phyloP scores from a whole-genome alignment of 805 yeast species.

The Metschnikowia bowlesiae region DNA sequence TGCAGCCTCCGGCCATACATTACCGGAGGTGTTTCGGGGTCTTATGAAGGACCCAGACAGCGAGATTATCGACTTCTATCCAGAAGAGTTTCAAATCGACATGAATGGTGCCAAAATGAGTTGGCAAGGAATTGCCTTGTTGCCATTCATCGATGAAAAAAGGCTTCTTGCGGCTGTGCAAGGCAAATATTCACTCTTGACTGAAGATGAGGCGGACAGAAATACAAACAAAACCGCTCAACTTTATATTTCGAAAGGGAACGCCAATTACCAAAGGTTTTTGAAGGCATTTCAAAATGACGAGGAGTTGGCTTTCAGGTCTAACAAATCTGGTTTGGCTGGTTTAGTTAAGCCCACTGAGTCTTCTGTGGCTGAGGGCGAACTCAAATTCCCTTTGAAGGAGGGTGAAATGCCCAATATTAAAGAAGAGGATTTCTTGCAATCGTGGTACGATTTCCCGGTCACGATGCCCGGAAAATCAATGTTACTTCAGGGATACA shows the following conservation, averaged over 20 bases:
- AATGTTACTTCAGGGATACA: conserved; percentile 77
- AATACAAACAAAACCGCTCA: conserved; percentile 70
- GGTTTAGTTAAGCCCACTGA: conserved; percentile 46
- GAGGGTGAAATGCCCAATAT: conserved; percentile 45
- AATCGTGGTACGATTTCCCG: conserved; percentile 59
- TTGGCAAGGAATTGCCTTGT: conserved; percentile 90
- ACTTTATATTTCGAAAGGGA: conserved; percentile 60
- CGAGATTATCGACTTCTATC: conserved; percentile 87
- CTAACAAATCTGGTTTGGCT: conserved; percentile 51
- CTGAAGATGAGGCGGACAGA: conserved; percentile 64
- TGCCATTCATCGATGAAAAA: conserved; percentile 88
- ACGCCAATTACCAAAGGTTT: conserved; percentile 45
- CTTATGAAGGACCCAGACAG: conserved; percentile 77
- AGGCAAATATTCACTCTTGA: conserved; percentile 55
- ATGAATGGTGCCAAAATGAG: conserved; percentile 94
- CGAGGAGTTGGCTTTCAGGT: conserved; percentile 39
- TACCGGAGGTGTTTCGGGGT: conserved; percentile 77
- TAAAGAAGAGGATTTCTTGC: conserved; percentile 36
- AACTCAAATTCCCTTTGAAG: conserved; percentile 43
- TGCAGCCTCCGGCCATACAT: conserved; percentile 83
- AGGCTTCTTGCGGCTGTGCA: conserved; percentile 65
- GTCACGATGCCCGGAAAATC: conserved; percentile 61
- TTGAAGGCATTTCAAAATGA: conserved; percentile 32
- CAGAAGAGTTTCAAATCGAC: conserved; percentile 81
- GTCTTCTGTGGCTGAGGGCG: conserved; percentile 32